Percentiles rank a stretch among this genome's conserved stretches.
Evolutionary conservation across 371 early-diverging fungal genomes (phyloP).

Genomic region (Mucor lusitanicus): DNA sequence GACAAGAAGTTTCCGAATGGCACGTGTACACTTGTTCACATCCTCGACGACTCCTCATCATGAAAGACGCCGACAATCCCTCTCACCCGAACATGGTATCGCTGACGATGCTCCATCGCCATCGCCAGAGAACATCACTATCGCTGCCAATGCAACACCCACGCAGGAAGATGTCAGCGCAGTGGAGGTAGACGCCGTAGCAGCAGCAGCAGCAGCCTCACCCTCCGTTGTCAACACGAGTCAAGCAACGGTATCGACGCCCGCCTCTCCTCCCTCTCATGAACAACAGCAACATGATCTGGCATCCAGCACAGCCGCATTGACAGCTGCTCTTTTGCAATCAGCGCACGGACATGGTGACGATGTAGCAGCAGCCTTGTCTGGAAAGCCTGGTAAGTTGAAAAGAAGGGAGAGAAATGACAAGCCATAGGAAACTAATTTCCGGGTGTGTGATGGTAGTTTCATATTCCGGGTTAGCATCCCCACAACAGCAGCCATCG

Average conservation of each 20-base stretch:
- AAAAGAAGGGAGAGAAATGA: neutral
- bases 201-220: constrained; percentile 4
- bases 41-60: constrained; percentile 18
- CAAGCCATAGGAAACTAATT: neutral
- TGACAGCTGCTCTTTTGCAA: constrained; percentile 33
- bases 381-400: constrained; percentile 35
- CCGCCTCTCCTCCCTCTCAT: neutral
- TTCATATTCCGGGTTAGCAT: neutral
- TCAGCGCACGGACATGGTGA: constrained; percentile 22
- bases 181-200: neutral
- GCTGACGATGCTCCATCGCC: constrained; percentile 19
- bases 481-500: neutral
- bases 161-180: neutral
- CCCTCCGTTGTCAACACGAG: neutral
- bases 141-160: constrained; percentile 6
- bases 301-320: constrained; percentile 19
- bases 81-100: constrained; percentile 4
- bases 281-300: constrained; percentile 9
- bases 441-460: neutral
- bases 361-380: constrained; percentile 37
- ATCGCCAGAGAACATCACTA: constrained; percentile 10
- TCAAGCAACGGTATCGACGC: neutral
- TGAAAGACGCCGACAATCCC: neutral
- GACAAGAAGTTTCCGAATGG: constrained; percentile 23
- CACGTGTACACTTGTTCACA: constrained; percentile 43